Base-by-base conservation (phyloP, 805 yeast species). In the Yarrowia deformans region DNA sequence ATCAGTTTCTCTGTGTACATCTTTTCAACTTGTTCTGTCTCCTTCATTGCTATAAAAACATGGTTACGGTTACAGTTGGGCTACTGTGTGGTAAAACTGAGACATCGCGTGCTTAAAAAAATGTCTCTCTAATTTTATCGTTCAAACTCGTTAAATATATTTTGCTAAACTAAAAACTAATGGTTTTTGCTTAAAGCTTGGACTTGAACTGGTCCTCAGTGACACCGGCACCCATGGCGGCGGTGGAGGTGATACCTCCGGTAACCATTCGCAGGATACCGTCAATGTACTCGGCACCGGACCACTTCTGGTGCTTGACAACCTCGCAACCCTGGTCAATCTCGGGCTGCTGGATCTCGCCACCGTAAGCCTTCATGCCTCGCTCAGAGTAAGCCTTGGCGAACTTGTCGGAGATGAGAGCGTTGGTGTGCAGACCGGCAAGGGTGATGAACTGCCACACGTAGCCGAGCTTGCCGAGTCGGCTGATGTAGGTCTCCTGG, bases 201-300 rank as follows among this genome's bases (percentile, higher is more conserved):
- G 73, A 67, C 77, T 90, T 90, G 83, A 94, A 94, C 82, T 94
- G 98, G 74, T 90, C 96, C 83, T 94, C 98, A 69, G 98, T 94
- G 73, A 94, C 98, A 83, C 98, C 98, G 71, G 89, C 89, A 77
- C 98, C 98, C 98, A 94, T 94, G 61, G 98, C 98, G 73, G 98
- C 97, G 61, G 98, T 94, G 19, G 97, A 89, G 66, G 93, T 85
- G 70, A 93, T 90, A 82, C 98, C 98, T 75, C 98, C 98, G 69
- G 95, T 89, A 34, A 93, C 95, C 81, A 92, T 84, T 80, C 89
- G 93, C 79, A 94, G 87, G 77, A 94, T 83, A 70, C 91, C 89
- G 80, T 94, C 98, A 77, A 94, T 90, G 83, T 92, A 93, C 81
- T 91, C 97, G 39, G 98, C 98, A 78, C 98, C 98, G 52, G 97